Evolutionary conservation across 768 basidiomycete species (phyloP).

Genomic region (Amyloporia xantha): DNA sequence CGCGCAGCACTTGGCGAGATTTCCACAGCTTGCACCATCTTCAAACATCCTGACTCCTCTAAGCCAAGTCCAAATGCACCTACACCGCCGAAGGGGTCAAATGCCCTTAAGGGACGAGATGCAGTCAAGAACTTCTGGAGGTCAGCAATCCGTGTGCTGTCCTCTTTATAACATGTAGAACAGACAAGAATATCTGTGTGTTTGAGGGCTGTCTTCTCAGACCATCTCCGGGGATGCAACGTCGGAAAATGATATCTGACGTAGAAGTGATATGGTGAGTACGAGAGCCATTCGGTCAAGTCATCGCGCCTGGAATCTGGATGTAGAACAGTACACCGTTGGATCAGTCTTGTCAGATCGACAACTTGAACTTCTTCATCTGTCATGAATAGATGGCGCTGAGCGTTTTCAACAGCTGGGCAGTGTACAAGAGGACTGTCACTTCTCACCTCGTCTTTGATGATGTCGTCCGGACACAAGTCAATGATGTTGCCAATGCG

Average conservation of each 20-base stretch:
- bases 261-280: constrained; percentile 56
- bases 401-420: not conserved
- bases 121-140: constrained; percentile 30
- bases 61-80: constrained; percentile 62
- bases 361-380: constrained; percentile 32
- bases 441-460: constrained; percentile 52
- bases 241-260: constrained; percentile 37
- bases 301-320: not conserved
- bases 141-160: constrained; percentile 26
- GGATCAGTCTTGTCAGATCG: constrained; percentile 35
- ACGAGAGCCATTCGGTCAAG: constrained; percentile 40
- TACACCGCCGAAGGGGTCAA: constrained; percentile 39
- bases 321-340: constrained; percentile 30
- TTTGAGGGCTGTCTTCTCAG: constrained; percentile 34
- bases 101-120: constrained; percentile 22
- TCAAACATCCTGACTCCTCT: constrained; percentile 45
- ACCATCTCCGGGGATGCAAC: constrained; percentile 6
- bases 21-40: constrained; percentile 62
- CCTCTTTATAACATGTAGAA: constrained; percentile 30
- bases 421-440: not conserved
- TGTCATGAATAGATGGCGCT: constrained; percentile 63
- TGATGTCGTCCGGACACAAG: constrained; percentile 29
- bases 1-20: constrained; percentile 69
- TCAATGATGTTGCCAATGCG: constrained; percentile 35
- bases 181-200: constrained; percentile 41